These are phyloP conservation scores for Xylaria flabelliformis DNA, from an alignment of 495 filamentous ascomycete genomes.

Conservation along the genomic window DNA sequence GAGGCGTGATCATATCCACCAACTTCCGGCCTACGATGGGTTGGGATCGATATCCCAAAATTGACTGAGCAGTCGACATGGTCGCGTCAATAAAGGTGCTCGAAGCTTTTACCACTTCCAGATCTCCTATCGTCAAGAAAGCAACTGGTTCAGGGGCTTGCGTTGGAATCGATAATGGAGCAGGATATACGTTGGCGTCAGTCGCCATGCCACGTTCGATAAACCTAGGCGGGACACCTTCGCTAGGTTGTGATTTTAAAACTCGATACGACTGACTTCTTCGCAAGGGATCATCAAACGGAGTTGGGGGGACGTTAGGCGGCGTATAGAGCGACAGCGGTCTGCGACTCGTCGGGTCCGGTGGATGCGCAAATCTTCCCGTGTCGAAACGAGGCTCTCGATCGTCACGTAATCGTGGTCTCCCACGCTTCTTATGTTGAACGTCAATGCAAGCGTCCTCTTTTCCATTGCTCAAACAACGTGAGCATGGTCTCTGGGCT, in stretches of 20 bases:
- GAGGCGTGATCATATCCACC: constrained; percentile 53
- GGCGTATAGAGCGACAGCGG: constrained; percentile 52
- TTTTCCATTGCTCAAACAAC: constrained; percentile 67
- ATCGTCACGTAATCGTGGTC: constrained; percentile 90
- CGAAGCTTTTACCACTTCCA: constrained; percentile 62
- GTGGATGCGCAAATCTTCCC: constrained; percentile 50
- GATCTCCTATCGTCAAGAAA: constrained; percentile 57
- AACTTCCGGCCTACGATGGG: constrained; percentile 50
- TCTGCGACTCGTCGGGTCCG: constrained; percentile 51
- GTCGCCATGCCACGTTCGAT: constrained; percentile 50
- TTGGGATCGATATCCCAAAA: constrained; percentile 50
- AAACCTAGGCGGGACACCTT: constrained; percentile 53
- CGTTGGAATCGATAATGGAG: constrained; percentile 52
- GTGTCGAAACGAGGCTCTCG: constrained; percentile 61
- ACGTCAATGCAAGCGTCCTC: constrained; percentile 92
- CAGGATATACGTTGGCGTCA: constrained; percentile 55
- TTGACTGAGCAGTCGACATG: constrained; percentile 29
- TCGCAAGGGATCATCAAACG: constrained; percentile 57
- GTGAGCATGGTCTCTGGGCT: constrained; percentile 68
- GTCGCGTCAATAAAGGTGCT: constrained; percentile 53
- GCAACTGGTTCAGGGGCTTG: constrained; percentile 55
- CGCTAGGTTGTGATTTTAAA: constrained; percentile 63
- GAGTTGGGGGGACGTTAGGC: constrained; percentile 34
- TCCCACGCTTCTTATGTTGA: constrained; percentile 93
- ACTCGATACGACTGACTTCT: constrained; percentile 61